Evolutionary conservation across 805 yeast species (phyloP), one percentile per base, ranked within the genome.

Genomic region (Candida incommunis): DNA sequence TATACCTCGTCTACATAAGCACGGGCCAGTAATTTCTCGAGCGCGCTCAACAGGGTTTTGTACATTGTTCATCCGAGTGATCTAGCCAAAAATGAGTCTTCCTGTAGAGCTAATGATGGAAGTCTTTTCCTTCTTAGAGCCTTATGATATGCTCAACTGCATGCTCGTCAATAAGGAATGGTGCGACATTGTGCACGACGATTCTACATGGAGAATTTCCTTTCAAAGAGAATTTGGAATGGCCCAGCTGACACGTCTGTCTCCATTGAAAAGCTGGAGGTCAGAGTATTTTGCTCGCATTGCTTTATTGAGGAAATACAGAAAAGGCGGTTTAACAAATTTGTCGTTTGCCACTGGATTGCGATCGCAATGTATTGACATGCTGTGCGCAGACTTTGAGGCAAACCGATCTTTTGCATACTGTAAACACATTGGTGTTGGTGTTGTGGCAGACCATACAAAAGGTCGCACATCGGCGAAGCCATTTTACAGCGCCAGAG

Each of bases 381-480:
- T 44, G 53, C 23, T 43, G 53, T 49, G 43, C 31, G 27, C 50
- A n/a, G 57, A 54, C 41, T 53, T 53, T 41, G 45, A 41, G 18
- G 46, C 56, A 13, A 41, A 46, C 26, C 34, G 58, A 22, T 43
- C 50, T 13, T 40, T 49, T n/a, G 46, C 46, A 15, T 54, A 53
- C 31, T 49, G 53, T 3, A 21, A 22, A 3, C 29, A 27, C 3
- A 27, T 43, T 7, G 58, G 55, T 4, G 42, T 51, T n/a, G 58
- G 58, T 7, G 44, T 48, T 7, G 48, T 54, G 20, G 51, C 54
- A 7, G 58, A 54, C 35, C 58, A 54, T 22, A 50, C 56, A 24
- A 50, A 49, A 45, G 58, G 58, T 11, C 53, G 48, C 40, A 43
- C 53, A 16, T 52, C 57, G 20, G 48, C 48, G 23, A 56, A 50